Evolutionary conservation across 108 stramenopile species (phyloP).

Genomic region (Cyclotella baltica): DNA sequence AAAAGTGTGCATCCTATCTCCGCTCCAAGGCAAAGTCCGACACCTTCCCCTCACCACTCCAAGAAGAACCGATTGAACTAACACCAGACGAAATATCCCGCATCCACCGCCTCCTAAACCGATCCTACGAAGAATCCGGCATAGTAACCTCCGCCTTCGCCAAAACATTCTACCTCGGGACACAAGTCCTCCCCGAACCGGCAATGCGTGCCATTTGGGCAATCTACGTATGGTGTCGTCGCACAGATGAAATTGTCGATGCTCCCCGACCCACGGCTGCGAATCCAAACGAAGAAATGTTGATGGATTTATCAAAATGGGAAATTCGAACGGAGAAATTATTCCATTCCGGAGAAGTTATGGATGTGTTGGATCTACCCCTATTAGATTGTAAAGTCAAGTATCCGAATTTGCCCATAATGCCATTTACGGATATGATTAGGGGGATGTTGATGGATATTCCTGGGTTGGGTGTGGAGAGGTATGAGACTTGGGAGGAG

Average conservation of each 20-base stretch:
- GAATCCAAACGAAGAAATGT: conserved; percentile 78
- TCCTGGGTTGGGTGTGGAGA: conserved; percentile 90
- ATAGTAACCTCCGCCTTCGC: conserved; percentile 95
- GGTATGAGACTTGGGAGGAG: conserved; percentile 94
- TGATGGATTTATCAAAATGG: conserved; percentile 85
- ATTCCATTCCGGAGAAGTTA: conserved; percentile 84
- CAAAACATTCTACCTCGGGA: conserved; percentile 97
- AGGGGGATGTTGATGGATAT: conserved; percentile 98
- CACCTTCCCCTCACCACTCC: conserved; percentile 55
- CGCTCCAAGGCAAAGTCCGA: conserved; percentile 63
- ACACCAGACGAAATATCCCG: conserved; percentile 45
- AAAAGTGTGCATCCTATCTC: conserved; percentile 75
- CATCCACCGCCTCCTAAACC: conserved; percentile 57
- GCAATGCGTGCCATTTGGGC: conserved; percentile 92
- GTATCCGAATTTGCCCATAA: conserved; percentile 89
- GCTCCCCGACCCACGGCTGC: conserved; percentile 74
- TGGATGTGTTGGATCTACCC: conserved; percentile 93
- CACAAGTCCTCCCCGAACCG: conserved; percentile 77
- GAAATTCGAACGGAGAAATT: conserved; percentile 83
- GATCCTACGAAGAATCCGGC: conserved; percentile 94
- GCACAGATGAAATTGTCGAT: conserved; percentile 98
- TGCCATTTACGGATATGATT: conserved; percentile 96
- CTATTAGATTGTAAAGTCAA: conserved; percentile 86
- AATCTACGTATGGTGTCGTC: conserved; percentile 97
- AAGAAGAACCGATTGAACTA: neutral